Evolutionary conservation across 2,329 filamentous ascomycete genomes (phyloP).

Genomic region (Sphaerulina musiva): DNA sequence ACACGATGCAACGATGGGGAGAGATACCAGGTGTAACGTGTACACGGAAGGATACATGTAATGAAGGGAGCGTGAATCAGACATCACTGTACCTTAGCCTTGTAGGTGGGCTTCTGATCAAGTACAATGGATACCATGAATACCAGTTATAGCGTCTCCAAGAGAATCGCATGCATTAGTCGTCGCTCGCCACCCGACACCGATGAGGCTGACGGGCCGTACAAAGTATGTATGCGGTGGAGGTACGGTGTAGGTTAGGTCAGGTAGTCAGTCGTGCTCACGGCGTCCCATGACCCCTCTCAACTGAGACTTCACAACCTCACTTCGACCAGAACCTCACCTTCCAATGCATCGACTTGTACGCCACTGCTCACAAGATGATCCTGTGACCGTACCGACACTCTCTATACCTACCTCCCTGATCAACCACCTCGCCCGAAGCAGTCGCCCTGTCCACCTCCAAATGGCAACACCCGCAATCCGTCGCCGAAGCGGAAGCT

Average conservation of each 20-base stretch:
- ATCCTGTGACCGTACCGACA: slow-evolving; percentile 20
- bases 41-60: neutral
- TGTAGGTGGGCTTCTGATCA: too few species aligned
- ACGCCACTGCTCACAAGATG: slow-evolving; percentile 4
- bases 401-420: slow-evolving; percentile 18
- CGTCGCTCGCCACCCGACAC: neutral
- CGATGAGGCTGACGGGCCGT: neutral
- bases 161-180: neutral
- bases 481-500: slow-evolving; percentile 24
- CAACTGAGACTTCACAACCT: slow-evolving; percentile 5
- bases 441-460: slow-evolving; percentile 17
- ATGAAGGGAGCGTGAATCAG: slow-evolving; percentile 1
- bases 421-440: neutral
- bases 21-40: neutral
- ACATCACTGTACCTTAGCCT: neutral
- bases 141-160: neutral
- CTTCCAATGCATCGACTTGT: neutral
- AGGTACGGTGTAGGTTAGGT: neutral
- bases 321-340: neutral
- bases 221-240: neutral
- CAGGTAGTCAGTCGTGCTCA: too few species aligned
- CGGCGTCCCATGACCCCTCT: too few species aligned
- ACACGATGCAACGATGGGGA: neutral
- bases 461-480: slow-evolving; percentile 6
- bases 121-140: neutral